Evolutionary conservation across 192 early-diverging fungal species (phyloP), one percentile per base, ranked within the genome.

Genomic region (Umbelopsis vinacea): DNA sequence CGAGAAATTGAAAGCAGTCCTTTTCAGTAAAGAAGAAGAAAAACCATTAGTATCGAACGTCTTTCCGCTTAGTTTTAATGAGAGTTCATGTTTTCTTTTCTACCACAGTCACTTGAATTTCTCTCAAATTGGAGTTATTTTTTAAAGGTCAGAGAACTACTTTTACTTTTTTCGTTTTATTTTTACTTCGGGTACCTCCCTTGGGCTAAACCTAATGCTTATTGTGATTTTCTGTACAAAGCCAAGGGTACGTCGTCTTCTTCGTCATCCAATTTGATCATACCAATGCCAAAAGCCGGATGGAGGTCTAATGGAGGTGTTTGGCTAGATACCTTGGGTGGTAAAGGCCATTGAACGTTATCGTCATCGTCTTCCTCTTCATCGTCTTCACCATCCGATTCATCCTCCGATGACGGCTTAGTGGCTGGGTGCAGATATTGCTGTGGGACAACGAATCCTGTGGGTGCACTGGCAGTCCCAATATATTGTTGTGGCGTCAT

Each of bases 191-290:
- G 40, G 40, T 43, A 43, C 40, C 40, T 43, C 40, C 0, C 40
- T 43, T 43, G 40, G 40, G 40, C 40, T 43, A 43, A 43, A 43
- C 40, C 40, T 4, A 43, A 43, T 43, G 40, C 40, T 63, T 63
- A 63, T 19, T 63, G 57, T 9, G 57, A 63, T 66, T 77, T 76
- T 72, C 76, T 72, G 71, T 89, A 89, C 71, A 89, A 74, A 3
- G 85, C 88, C 60, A 91, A 71, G 3, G 88, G 88, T 9, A 91
- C 86, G 75, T 90, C 84, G 46, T 90, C 89, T 53, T 90, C 89
- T 50, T 90, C 88, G 14, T 80, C 79, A 52, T 54, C 57, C 15
- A 63, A 63, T 37, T 63, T 63, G 4, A 63, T 63, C 57, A 63
- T 63, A 17, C 37, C 57, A 6, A 63, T 63, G 11, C 57, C 33